A percentile compares a stretch with the other conserved stretches of the same genome.
These are phyloP conservation scores for Blastobotrys elegans DNA, from an alignment of 1,139 yeast genomes.

Conservation along the genomic window DNA sequence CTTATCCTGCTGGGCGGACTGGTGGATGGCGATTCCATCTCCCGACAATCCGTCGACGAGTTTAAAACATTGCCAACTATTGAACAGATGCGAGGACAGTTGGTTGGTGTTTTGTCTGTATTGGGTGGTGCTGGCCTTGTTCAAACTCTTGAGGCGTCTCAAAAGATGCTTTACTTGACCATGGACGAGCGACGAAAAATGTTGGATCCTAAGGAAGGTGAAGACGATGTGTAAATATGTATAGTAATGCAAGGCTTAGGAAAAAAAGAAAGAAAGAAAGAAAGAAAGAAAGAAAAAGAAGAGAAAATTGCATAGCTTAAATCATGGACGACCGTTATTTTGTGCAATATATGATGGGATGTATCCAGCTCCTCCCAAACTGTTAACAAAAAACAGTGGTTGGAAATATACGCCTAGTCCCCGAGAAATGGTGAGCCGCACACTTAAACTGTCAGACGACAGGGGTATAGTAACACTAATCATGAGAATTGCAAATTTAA, in stretches of 20 bases:
- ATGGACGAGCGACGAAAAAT: slow-evolving; percentile 57
- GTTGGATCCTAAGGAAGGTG: slow-evolving; percentile 26
- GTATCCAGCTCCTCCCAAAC: too few species aligned
- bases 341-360: too few species aligned
- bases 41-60: slow-evolving; percentile 48
- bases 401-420: too few species aligned
- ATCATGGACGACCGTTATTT: too few species aligned
- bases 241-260: not conserved
- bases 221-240: not conserved
- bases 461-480: too few species aligned
- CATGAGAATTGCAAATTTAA: too few species aligned
- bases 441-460: too few species aligned
- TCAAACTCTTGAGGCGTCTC: slow-evolving; percentile 65
- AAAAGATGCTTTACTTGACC: slow-evolving; percentile 66
- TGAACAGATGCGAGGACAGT: slow-evolving; percentile 69
- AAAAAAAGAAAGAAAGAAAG: not conserved
- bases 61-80: slow-evolving; percentile 73
- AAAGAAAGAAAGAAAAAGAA: not conserved
- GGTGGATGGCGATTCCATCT: slow-evolving; percentile 56
- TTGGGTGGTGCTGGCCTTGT: slow-evolving; percentile 89
- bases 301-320: too few species aligned
- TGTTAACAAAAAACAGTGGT: too few species aligned
- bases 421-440: too few species aligned
- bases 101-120: slow-evolving; percentile 77
- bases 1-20: slow-evolving; percentile 81